A percentile compares a stretch with the other conserved stretches of the same genome.
Evolutionary conservation across 371 early-diverging fungal genomes (phyloP).

Genomic region (Mucor indicus): DNA sequence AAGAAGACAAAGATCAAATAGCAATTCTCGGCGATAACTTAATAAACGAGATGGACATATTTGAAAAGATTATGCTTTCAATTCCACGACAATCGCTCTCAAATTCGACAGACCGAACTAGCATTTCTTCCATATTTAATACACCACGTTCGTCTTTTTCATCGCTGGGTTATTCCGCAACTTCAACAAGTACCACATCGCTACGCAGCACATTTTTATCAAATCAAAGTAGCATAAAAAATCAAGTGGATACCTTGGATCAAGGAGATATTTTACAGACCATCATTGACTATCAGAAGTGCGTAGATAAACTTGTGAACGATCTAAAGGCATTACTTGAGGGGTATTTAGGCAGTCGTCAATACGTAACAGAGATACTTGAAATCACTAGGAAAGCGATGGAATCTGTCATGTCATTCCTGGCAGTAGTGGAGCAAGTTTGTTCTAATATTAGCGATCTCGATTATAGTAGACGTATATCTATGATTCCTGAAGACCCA

Average conservation of each 20-base stretch:
- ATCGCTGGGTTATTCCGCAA: conserved; percentile 19
- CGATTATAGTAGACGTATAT: conserved; percentile 26
- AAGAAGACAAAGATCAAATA: conserved; percentile 10
- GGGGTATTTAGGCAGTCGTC: conserved; percentile 19
- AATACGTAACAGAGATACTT: conserved; percentile 33
- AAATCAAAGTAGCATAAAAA: conserved; percentile 9
- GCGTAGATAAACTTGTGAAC: conserved; percentile 26
- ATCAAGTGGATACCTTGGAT: no score
- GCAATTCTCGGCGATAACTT: conserved; percentile 30
- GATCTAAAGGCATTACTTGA: conserved; percentile 22
- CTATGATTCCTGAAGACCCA: conserved; percentile 40
- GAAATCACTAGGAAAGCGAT: conserved; percentile 45
- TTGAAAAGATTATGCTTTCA: conserved; percentile 21
- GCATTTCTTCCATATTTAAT: conserved; percentile 15
- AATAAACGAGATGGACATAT: conserved; percentile 24
- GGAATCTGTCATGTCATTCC: conserved; percentile 36
- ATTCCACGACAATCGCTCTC: conserved; percentile 4
- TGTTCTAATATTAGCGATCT: conserved; percentile 36
- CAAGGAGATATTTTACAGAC: conserved; percentile 28
- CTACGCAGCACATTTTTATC: conserved; percentile 28
- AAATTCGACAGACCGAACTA: conserved; percentile 6
- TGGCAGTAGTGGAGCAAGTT: conserved; percentile 41
- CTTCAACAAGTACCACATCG: conserved; percentile 8
- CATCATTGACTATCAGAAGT: conserved; percentile 26
- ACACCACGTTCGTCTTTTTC: conserved; percentile 23